Conservation (phyloP, 495 filamentous ascomycete species). For the Aspergillus coremiiformis region DNA sequence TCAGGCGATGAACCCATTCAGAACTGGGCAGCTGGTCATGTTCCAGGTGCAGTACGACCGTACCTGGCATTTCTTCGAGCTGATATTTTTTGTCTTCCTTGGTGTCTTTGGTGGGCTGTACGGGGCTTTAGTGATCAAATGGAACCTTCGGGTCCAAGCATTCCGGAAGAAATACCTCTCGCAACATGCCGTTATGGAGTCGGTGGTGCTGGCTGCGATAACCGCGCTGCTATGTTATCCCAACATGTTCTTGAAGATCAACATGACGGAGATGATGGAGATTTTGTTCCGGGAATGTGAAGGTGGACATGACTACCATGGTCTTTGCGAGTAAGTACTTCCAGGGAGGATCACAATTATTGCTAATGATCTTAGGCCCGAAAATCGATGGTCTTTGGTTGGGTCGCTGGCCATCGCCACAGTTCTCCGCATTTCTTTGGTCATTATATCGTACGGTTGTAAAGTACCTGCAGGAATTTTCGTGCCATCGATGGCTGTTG, state of each 20-base stretch:
- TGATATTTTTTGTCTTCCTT: slow-evolving; percentile 84
- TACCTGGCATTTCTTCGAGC: slow-evolving; percentile 95
- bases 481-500: slow-evolving; percentile 95
- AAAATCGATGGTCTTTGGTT: slow-evolving; percentile 72
- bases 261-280: slow-evolving; percentile 99
- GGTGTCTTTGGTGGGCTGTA: slow-evolving; percentile 94
- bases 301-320: slow-evolving; percentile 83
- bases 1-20: slow-evolving; percentile 88
- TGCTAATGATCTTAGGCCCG: slow-evolving; percentile 32
- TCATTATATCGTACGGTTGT: slow-evolving; percentile 96
- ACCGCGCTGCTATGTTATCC: slow-evolving; percentile 93
- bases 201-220: slow-evolving; percentile 68
- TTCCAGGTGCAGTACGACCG: slow-evolving; percentile 96
- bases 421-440: slow-evolving; percentile 69
- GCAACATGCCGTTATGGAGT: slow-evolving; percentile 81
- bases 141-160: slow-evolving; percentile 85
- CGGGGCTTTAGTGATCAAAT: slow-evolving; percentile 96
- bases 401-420: slow-evolving; percentile 75
- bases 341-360: not conserved
- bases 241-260: slow-evolving; percentile 91
- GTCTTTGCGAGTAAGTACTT: slow-evolving; percentile 68
- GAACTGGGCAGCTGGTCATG: slow-evolving; percentile 99
- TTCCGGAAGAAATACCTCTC: slow-evolving; percentile 93
- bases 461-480: slow-evolving; percentile 98
- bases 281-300: slow-evolving; percentile 94